Evolutionary conservation across 73 alveolate genomes (phyloP).

Genomic region (Paramecium tetraurelia): DNA sequence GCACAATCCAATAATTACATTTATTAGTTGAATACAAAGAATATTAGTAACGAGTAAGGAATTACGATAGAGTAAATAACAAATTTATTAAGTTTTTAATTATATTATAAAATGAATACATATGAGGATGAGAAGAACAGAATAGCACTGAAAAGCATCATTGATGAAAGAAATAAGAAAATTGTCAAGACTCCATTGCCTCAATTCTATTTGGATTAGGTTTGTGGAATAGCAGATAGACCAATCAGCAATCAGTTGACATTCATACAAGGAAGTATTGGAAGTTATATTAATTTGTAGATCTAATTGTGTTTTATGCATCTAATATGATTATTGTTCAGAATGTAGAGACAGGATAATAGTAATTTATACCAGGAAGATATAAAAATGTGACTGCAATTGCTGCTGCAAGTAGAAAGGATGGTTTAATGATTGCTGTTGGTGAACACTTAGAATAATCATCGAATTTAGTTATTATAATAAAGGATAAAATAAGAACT

Average conservation of each 20-base stretch:
- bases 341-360: constrained; percentile 42
- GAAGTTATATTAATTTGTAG: not conserved
- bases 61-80: not conserved
- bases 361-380: constrained; percentile 34
- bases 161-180: constrained; percentile 55
- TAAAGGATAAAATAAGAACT: constrained; percentile 34
- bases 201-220: constrained; percentile 40
- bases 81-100: not conserved
- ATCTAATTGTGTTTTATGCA: constrained; percentile 44
- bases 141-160: not conserved
- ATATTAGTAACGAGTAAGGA: not conserved
- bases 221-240: constrained; percentile 56
- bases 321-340: constrained; percentile 55
- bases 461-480: constrained; percentile 33
- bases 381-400: constrained; percentile 57
- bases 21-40: not conserved
- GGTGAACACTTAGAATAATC: constrained; percentile 45
- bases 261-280: constrained; percentile 41
- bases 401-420: constrained; percentile 51
- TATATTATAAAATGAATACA: constrained; percentile 12
- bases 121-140: constrained; percentile 59
- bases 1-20: no score
- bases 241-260: constrained; percentile 26
- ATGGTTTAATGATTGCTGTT: constrained; percentile 49
- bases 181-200: not conserved